Percentiles rank a stretch among this genome's conserved stretches.
Evolutionary conservation across 371 early-diverging fungal species (phyloP).

Genomic region (Coemansia sp.): DNA sequence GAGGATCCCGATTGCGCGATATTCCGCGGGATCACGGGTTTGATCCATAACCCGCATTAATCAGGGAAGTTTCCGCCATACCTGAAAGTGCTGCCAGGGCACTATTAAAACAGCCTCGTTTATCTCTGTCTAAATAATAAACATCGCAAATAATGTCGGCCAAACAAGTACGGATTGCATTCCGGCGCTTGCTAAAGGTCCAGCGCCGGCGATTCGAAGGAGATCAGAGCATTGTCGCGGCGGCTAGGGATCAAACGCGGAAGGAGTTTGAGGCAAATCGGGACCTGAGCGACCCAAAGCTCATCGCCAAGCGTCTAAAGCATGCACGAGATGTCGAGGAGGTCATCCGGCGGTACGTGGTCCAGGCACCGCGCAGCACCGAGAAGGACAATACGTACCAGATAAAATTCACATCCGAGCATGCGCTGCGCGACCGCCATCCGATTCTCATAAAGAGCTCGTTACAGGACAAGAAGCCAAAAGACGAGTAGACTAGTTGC

Average conservation of each 20-base stretch:
- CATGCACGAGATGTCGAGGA: constrained; percentile 41
- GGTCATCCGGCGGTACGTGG: constrained; percentile 45
- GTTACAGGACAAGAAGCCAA: constrained; percentile 12
- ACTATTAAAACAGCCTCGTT: not conserved
- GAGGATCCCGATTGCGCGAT: too few relatives aligned
- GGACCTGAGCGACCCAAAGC: constrained; percentile 22
- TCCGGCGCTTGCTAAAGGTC: constrained; percentile 29
- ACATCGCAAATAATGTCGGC: constrained; percentile 15
- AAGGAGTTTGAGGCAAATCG: constrained; percentile 37
- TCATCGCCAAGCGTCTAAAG: constrained; percentile 39
- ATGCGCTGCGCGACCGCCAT: constrained; percentile 44
- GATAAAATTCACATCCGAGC: constrained; percentile 38
- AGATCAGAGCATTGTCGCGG: constrained; percentile 13
- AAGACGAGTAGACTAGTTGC: not conserved
- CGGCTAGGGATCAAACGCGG: constrained; percentile 39
- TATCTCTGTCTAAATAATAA: not conserved
- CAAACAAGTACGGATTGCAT: constrained; percentile 28
- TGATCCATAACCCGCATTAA: too few relatives aligned
- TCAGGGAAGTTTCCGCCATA: too few relatives aligned
- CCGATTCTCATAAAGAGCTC: constrained; percentile 41
- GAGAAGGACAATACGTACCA: constrained; percentile 32
- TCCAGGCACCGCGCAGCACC: constrained; percentile 38
- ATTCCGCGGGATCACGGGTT: too few relatives aligned
- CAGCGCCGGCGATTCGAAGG: constrained; percentile 32
- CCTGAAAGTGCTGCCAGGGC: too few relatives aligned